These are phyloP conservation scores for Eutypa lata DNA, from an alignment of 2,329 filamentous ascomycete species.

Conservation along the genomic window DNA sequence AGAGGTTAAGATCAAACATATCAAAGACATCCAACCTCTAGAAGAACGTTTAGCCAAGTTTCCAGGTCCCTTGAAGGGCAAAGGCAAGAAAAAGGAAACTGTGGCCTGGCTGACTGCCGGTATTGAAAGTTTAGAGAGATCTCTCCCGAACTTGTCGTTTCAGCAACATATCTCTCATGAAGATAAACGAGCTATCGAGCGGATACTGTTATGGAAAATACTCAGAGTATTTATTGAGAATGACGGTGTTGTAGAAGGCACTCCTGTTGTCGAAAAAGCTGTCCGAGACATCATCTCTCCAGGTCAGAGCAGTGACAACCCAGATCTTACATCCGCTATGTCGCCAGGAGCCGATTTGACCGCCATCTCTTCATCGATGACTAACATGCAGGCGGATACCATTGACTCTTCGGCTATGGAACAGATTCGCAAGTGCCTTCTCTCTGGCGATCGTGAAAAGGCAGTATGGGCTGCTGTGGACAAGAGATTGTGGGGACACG, in stretches of 20 bases:
- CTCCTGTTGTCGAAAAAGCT: constrained; percentile 66
- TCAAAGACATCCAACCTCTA: constrained; percentile 70
- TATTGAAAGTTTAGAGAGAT: constrained; percentile 70
- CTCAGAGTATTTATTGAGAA: constrained; percentile 78
- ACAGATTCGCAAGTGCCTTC: constrained; percentile 67
- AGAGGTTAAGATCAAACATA: constrained; percentile 72
- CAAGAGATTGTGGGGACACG: constrained; percentile 92
- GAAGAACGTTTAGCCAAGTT: constrained; percentile 75
- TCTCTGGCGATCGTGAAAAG: constrained; percentile 81
- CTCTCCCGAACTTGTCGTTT: constrained; percentile 46
- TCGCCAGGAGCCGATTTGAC: constrained; percentile 35
- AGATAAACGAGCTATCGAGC: constrained; percentile 74
- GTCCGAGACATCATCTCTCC: constrained; percentile 74
- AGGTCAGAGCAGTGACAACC: constrained; percentile 31
- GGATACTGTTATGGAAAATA: constrained; percentile 83
- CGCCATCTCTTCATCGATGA: constrained; percentile 32
- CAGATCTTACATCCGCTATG: constrained; percentile 19
- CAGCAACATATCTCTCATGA: constrained; percentile 52
- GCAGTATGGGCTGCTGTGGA: constrained; percentile 93
- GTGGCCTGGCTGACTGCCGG: constrained; percentile 74
- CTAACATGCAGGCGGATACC: constrained; percentile 56
- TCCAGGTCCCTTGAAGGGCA: constrained; percentile 83
- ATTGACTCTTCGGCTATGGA: constrained; percentile 68
- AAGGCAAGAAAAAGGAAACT: constrained; percentile 94
- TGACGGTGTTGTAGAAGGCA: constrained; percentile 79